Evolutionary conservation across 2,329 filamentous ascomycete species (phyloP), one percentile per base, ranked within the genome.

Genomic region (Ophiosphaerella herpotricha): DNA sequence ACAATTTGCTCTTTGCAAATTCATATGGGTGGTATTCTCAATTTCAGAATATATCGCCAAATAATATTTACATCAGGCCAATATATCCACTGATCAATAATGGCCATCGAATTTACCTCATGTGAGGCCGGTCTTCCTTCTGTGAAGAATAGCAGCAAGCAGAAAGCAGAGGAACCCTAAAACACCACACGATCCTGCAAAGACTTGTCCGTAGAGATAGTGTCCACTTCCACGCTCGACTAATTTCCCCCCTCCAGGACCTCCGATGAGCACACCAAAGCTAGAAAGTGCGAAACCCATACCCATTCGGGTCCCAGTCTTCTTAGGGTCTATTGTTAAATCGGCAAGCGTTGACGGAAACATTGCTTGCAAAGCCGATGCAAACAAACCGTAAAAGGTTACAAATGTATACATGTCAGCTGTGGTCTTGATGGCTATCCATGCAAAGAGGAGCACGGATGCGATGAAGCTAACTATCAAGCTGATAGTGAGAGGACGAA

Each of bases 301-400:
- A 3, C 78, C 78, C n/a, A 80, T 63, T 14, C 79, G 60, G 3
- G 76, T 78, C 7, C 78, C 78, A 4, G 78, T 52, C 39, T 63
- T 66, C 42, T 62, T 61, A 47, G 76, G 57, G 42, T 80, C 75
- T 1, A 68, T 63, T 1, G 77, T 77, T 23, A 81, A 65, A 26
- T 68, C 71, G 1, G 74, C 73, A 11, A 80, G 61, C 0, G 76
- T 75, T 0, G 77, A 73, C 2, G 75, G 72, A 1, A 75, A 73
- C 21, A 81, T 64, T 4, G 74, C 73, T 39, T 80, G 73, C 9
- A 80, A 66, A 3, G 70, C 74, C 5, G 77, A 77, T 1, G 77
- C 75, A 45, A 78, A 75, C 54, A 81, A 77, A 4, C 79, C 79
- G 50, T 78, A 80, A 41, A 79, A 52, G 2, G 76, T 62, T 23